These are phyloP conservation scores for Scenedesmus sp. DNA, from an alignment of 163 green algal genomes.

Conservation along the genomic window DNA sequence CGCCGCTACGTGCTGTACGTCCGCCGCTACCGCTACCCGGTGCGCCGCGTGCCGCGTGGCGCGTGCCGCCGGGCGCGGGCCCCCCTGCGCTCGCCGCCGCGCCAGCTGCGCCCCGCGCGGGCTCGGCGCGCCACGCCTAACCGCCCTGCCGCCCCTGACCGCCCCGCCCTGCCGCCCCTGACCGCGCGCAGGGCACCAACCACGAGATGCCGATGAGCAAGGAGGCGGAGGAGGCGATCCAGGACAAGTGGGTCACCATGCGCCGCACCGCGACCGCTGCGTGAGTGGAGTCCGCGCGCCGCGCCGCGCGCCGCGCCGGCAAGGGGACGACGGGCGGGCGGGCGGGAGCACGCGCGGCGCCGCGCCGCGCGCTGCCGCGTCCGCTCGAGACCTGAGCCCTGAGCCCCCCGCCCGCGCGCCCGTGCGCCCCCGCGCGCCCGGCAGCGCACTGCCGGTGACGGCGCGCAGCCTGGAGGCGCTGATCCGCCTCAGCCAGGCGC, in stretches of 20 bases:
- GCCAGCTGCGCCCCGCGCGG: no score
- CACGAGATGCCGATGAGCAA: constrained; percentile 40
- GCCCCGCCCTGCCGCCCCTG: background rate
- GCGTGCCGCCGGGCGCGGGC: background rate
- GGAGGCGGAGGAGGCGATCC: constrained; percentile 40
- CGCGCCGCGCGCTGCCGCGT: no score
- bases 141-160: no score
- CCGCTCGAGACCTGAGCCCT: no score
- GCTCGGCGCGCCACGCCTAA: no score
- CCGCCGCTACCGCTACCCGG: constrained; percentile 58
- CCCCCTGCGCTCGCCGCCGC: no score
- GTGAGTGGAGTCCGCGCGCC: background rate
- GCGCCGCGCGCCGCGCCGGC: no score
- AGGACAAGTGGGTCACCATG: constrained; percentile 42
- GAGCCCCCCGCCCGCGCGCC: no score
- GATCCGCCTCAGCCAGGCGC: constrained; percentile 94
- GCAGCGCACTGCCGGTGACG: constrained; percentile 90
- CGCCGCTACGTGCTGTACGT: constrained; percentile 94
- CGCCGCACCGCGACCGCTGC: constrained; percentile 17
- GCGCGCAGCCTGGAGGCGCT: constrained; percentile 93
- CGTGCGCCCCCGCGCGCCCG: no score
- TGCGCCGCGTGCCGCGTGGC: constrained; percentile 2
- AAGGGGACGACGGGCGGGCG: no score
- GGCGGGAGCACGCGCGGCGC: no score
- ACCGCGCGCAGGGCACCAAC: constrained; percentile 35